Base-by-base conservation (phyloP, 2,329 filamentous ascomycete species). In the Fusarium lateritium region DNA sequence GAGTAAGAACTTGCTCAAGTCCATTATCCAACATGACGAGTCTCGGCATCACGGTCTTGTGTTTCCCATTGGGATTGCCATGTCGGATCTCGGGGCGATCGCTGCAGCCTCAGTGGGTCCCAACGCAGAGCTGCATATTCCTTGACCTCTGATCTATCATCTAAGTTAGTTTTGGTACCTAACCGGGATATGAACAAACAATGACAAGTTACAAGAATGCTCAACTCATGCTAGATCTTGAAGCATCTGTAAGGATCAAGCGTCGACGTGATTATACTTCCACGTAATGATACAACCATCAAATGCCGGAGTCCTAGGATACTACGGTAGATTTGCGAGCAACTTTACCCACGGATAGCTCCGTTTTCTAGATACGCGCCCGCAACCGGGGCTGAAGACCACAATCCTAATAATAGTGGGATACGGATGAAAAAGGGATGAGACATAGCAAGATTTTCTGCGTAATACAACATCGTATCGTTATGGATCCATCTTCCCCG, bases 151-250 rank as follows among this genome's bases (percentile, higher is more conserved):
- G 38, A 55, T 57, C 60, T 15, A 26, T 34, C 11, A 3, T 19
- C 19, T 19, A 19, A 19, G 3, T 19, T 19, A 19, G 2, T 38
- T 21, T n/a, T 22, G 46, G 49, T 51, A 28, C 7, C 56, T 44
- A n/a, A 13, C 19, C 17, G 7, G 36, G 15, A 17, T 17, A 22
- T 24, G 21, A 26, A 15, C 17, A 43, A 10, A 43, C 19, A 7
- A 42, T 6, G 19, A 24, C 11, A 21, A 22, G n/a, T 24, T 14
- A 22, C 6, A 13, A 42, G 21, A 14, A 7, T 46, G 17, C 31
- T 47, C 53, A 24, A 45, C 61, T 65, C 61, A 61, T 61, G 5
- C 26, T 26, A 7, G 8, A 11, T 19, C 1, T 13, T n/a, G 13
- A 22, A 33, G 26, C 19, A 13, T 33, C 26, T 6, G 8, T 26